Evolutionary conservation across 169 alveolate genomes (phyloP), one percentile per base, ranked within the genome.

Genomic region (Plasmodium gallinaceum): DNA sequence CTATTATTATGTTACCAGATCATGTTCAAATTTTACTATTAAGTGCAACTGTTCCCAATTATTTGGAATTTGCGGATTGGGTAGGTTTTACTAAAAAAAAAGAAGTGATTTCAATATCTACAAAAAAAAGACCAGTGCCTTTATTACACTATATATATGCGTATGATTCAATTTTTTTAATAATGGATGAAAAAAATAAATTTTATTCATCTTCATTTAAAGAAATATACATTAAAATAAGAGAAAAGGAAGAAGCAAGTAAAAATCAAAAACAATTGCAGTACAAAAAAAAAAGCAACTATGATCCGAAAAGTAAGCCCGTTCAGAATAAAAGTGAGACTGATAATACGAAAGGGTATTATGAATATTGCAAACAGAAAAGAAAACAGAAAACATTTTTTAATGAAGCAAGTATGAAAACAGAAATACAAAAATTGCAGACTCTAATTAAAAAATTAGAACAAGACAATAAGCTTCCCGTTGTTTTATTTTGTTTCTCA

Each of bases 11-110:
- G 96, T 95, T 99, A 16, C 99, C 98, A 14, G 96, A 95, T 39
- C 94, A 95, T 87, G 88, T 96, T n/a, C 98, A 95, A 65, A 72
- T 99, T 83, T 98, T 99, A 39, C 95, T 98, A 97, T 95, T 99
- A 37, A 96, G 99, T 85, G 99, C 99, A 10, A 98, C 99, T 20
- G 98, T 98, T 39, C 99, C 99, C 1, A 98, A 99, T 88, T 98
- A 98, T 92, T 93, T 93, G 90, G 99, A 99, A 88, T 98, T 99
- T 90, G 99, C 99, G 7, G 98, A 98, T 71, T 99, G 99, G 99
- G 98, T 98, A 14, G 99, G 99, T n/a, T 95, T 95, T 51, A 93
- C 94, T 5, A 92, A 95, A 92, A 96, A 97, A 74, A 95, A 98
- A 74, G 98, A 96, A 62, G 98, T 98, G n/a, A 96, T 96, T 66